Evolutionary conservation across 1,139 yeast species (phyloP), one percentile per base, ranked within the genome.

Genomic region (Geotrichum klebahnii): DNA sequence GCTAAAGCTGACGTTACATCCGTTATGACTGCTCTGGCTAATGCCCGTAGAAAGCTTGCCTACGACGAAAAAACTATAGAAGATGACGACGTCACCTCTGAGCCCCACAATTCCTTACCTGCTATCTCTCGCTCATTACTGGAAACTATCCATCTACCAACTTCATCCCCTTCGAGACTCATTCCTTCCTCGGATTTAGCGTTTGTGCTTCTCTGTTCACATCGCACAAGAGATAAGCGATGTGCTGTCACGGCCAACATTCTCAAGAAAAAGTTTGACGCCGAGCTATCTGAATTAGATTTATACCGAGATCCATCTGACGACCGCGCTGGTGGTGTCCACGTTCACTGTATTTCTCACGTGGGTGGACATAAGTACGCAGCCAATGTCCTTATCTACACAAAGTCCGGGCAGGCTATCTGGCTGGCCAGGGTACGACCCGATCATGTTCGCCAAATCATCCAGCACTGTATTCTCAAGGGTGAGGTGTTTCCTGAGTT

Each of bases 201-300:
- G 0, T 82, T 78, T 60, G 72, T 92, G 3, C 76, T 92, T 51
- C 67, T 92, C 43, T 92, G 98, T 61, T 89, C 97, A 0, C 98
- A 92, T 67, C 73, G 76, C 46, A 87, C 95, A 3, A 80, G 97
- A 66, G 98, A 92, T 66, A 90, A 88, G 66, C 75, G 94, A 54
- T 92, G 98, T 69, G 97, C 96, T 32, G 71, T 88, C 40, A 87
- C 97, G 0, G 97, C 97, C 0, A 97, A 97, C n/a, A 77, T 88
- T 26, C 77, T 92, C 81, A 84, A 82, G 64, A 81, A 79, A 57
- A 87, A 85, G 58, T 77, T 90, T 67, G 94, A 87, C 47, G 64
- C 76, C n/a, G 77, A 84, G 59, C 71, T 89, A 37, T 73, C 94
- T 45, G 87, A 84, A 14, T 71, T 77, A 38, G 92, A 81, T 2